Percentiles rank a stretch among this genome's conserved stretches.
Evolutionary conservation across 495 filamentous ascomycete species (phyloP).

Genomic region (Trypethelium eluteriae): DNA sequence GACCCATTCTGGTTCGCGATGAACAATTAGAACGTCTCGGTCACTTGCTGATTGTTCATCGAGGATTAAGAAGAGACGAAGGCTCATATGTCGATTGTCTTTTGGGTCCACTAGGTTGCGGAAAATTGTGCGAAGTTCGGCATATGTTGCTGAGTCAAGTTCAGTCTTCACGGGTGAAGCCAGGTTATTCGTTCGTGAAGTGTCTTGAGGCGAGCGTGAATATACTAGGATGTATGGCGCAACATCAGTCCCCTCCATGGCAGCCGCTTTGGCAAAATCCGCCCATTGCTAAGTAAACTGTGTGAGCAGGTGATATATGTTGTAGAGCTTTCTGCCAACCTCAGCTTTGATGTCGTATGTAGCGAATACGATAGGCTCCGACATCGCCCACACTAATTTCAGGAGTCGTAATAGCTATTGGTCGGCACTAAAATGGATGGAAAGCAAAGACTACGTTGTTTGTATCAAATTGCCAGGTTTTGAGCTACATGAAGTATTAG

Average conservation of each 20-base stretch:
- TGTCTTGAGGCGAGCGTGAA: neutral
- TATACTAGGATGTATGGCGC: neutral
- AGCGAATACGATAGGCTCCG: constrained; percentile 4
- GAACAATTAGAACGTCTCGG: neutral
- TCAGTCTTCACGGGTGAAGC: neutral
- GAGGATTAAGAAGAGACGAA: neutral
- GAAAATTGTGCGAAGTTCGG: neutral
- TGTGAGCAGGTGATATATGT: neutral
- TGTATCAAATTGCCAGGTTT: neutral
- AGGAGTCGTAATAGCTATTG: neutral
- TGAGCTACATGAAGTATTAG: neutral
- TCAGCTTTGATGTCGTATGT: constrained; percentile 4
- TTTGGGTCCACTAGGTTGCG: neutral
- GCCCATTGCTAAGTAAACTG: constrained; percentile 5
- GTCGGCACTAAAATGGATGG: neutral
- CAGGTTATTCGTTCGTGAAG: neutral
- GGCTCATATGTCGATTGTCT: neutral
- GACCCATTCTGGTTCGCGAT: constrained; percentile 7
- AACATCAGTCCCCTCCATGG: constrained; percentile 5
- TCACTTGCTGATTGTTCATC: constrained; percentile 2
- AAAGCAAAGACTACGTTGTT: constrained; percentile 1
- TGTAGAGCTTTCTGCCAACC: neutral
- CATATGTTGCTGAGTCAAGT: neutral
- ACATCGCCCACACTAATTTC: neutral
- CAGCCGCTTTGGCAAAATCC: neutral